Evolutionary conservation across 495 filamentous ascomycete genomes (phyloP).

Genomic region (Aspergillus diversus): DNA sequence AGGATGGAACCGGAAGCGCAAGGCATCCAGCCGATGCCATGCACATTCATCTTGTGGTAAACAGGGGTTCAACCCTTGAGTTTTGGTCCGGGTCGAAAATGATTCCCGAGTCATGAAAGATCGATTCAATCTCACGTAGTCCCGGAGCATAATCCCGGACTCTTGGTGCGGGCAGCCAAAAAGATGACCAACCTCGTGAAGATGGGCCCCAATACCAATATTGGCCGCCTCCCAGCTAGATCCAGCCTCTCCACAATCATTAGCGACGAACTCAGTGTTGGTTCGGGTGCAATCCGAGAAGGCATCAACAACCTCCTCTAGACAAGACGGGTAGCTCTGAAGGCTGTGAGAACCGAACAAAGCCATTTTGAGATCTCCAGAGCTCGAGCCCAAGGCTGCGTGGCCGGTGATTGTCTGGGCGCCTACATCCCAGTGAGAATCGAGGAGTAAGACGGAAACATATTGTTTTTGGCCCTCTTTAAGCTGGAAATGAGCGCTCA

Average conservation of each 20-base stretch:
- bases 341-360: slow-evolving; percentile 90
- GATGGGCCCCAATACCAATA: slow-evolving; percentile 87
- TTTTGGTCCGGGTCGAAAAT: slow-evolving; percentile 81
- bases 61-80: slow-evolving; percentile 73
- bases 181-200: slow-evolving; percentile 86
- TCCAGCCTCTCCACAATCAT: slow-evolving; percentile 81
- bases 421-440: slow-evolving; percentile 82
- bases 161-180: slow-evolving; percentile 89
- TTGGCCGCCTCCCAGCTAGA: slow-evolving; percentile 92
- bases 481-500: slow-evolving; percentile 73
- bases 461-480: slow-evolving; percentile 78
- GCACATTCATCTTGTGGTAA: slow-evolving; percentile 75
- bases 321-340: slow-evolving; percentile 79
- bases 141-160: slow-evolving; percentile 83
- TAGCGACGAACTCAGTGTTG: slow-evolving; percentile 77
- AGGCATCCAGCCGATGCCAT: slow-evolving; percentile 86
- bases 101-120: slow-evolving; percentile 78
- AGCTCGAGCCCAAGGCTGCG: slow-evolving; percentile 73
- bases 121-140: slow-evolving; percentile 83
- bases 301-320: slow-evolving; percentile 85
- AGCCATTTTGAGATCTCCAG: slow-evolving; percentile 74
- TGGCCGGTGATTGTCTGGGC: slow-evolving; percentile 74
- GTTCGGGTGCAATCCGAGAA: slow-evolving; percentile 89
- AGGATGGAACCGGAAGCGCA: slow-evolving; percentile 88
- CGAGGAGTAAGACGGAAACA: slow-evolving; percentile 80